Base-by-base conservation (phyloP, 345 rosid species). In the Schrenkiella parvula region DNA sequence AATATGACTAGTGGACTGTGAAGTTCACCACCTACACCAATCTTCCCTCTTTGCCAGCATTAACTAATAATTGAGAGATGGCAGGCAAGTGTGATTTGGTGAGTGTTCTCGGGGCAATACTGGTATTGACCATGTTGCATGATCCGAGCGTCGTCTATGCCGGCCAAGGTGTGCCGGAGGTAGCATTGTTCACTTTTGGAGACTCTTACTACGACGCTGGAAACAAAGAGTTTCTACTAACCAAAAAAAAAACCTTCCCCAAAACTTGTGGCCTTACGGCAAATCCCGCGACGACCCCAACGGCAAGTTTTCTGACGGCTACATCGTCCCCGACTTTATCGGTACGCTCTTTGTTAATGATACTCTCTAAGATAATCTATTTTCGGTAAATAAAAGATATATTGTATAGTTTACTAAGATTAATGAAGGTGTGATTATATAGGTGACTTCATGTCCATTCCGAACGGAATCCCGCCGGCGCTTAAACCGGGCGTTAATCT, bases 271-370 rank as follows among this genome's bases (percentile, higher is more conserved):
- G 78, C 82, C 84, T 18, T 81, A 81, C 35, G 84, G 82, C 14
- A 71, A 72, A 51, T 68, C 73, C 51, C 54, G 63, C 1, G 72
- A 70, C 46, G 53, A 70, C 19, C 69, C 82, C 6, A 74, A 74
- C 26, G 84, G 84, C 31, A 74, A 78, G 11, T 57, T 65, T 10
- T 74, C 78, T 35, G 84, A 81, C 14, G 84, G 84, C 15, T 38
- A 52, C 17, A 59, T 81, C 10, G 48, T 75, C 35, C 82, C 82
- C 1, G 84, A 78, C 52, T 81, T 81, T 14, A 61, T 81, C 35
- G 80, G 84, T 81, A 74, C 18, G 65, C 19, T 61, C 41, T 41
- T 18, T 1, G 12, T 2, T 9, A 2, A 3, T n/a, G n/a, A n/a
- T 12, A 64, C 25, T 34, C 44, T 10, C 3, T 32, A 15, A 22